A percentile compares a stretch with the other conserved stretches of the same genome.
phyloP scores from a whole-genome alignment of 345 rosid species.

The Citrus inodora region DNA sequence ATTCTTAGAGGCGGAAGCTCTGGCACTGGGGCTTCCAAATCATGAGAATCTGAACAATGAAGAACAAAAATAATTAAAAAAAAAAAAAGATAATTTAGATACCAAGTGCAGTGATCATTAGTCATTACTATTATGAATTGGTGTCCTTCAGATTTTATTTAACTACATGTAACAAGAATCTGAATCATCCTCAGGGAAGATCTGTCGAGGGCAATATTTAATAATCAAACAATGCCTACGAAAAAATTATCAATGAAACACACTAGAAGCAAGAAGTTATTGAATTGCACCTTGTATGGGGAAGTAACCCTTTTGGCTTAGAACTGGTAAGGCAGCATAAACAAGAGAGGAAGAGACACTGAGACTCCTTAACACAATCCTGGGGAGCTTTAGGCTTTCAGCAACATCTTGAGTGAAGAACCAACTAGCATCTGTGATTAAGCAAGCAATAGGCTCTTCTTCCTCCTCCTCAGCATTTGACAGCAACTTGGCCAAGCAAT shows the following conservation, averaged over 20 bases:
- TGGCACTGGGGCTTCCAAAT: slow-evolving; percentile 14
- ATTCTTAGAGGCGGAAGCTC: slow-evolving; percentile 36
- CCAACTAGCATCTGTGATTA: slow-evolving; percentile 32
- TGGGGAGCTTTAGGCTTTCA: slow-evolving; percentile 18
- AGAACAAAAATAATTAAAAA: not conserved
- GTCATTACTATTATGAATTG: not conserved
- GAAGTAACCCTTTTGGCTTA: slow-evolving; percentile 22
- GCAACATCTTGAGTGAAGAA: slow-evolving; percentile 32
- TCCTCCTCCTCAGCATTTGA: slow-evolving; percentile 11
- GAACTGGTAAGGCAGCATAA: slow-evolving; percentile 22
- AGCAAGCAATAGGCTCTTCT: slow-evolving; percentile 25
- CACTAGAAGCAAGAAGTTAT: not conserved
- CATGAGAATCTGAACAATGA: slow-evolving; percentile 14
- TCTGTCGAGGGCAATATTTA: not conserved
- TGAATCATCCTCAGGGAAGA: not conserved
- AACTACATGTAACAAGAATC: not conserved
- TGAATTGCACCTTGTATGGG: slow-evolving; percentile 25
- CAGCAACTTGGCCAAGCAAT: slow-evolving; percentile 20
- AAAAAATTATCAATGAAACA: no score
- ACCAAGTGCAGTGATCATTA: not conserved
- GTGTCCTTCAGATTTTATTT: no score
- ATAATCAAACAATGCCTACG: not conserved
- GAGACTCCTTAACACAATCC: slow-evolving; percentile 15
- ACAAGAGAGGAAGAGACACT: slow-evolving; percentile 30
- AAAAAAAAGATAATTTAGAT: not conserved